These are phyloP conservation scores for Pseudogymnoascus sp. DNA, from an alignment of 2,329 filamentous ascomycete species.

Conservation along the genomic window DNA sequence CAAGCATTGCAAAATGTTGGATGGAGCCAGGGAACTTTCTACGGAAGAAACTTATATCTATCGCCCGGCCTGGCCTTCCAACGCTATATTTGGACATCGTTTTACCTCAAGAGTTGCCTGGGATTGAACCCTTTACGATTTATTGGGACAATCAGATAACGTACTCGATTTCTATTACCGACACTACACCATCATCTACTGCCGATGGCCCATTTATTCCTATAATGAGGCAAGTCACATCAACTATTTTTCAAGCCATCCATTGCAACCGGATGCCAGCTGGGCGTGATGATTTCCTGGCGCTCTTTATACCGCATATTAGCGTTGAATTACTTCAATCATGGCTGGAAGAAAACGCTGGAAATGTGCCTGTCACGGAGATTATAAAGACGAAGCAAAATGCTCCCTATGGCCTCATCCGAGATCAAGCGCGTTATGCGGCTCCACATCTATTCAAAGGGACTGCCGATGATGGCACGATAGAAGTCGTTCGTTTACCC, in stretches of 20 bases:
- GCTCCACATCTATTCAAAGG: neutral
- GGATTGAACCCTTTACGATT: slow-evolving; percentile 17
- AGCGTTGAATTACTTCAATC: neutral
- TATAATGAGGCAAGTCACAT: slow-evolving; percentile 6
- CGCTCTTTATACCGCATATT: slow-evolving; percentile 7
- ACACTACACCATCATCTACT: neutral
- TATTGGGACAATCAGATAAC: slow-evolving; percentile 24
- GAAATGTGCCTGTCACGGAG: neutral
- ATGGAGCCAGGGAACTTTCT: neutral
- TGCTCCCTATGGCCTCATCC: neutral
- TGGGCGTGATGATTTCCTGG: neutral
- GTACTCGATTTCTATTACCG: neutral
- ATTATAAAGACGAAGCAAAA: neutral
- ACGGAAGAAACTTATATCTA: neutral
- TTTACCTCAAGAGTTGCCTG: slow-evolving; percentile 17
- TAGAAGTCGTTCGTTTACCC: slow-evolving; percentile 34
- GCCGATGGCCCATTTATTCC: neutral
- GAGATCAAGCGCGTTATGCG: slow-evolving; percentile 1
- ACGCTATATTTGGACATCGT: slow-evolving; percentile 7
- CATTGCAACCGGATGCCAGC: neutral
- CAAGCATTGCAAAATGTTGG: slow-evolving; percentile 27
- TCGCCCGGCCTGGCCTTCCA: neutral
- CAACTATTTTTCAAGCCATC: slow-evolving; percentile 5
- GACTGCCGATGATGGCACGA: neutral
- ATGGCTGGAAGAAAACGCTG: neutral